Percentiles rank a stretch among this genome's conserved stretches.
These are phyloP conservation scores for Wallacemonas sp. DNA, from an alignment of 208 protist genomes.

Conservation along the genomic window DNA sequence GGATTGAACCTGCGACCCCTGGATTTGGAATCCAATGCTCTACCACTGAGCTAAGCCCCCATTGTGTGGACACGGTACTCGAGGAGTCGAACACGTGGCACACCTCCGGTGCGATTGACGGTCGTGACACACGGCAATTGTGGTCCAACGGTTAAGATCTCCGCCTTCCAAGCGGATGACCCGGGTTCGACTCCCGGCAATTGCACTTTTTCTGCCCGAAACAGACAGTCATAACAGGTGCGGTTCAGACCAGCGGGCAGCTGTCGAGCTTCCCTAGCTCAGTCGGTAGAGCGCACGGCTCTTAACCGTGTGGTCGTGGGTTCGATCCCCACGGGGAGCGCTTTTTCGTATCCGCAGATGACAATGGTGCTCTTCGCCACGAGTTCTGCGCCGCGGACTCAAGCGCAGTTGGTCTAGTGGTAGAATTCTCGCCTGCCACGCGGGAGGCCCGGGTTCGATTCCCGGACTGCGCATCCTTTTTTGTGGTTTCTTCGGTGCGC, in stretches of 20 bases:
- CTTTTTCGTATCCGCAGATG: too few species aligned
- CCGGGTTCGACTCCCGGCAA: constrained; percentile 83
- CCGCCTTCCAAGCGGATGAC: constrained; percentile 85
- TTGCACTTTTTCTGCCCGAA: constrained; percentile 66
- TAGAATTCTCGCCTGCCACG: constrained; percentile 93
- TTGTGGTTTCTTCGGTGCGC: too few species aligned
- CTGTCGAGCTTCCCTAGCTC: constrained; percentile 92
- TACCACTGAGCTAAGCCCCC: constrained; percentile 73
- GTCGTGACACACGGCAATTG: too few species aligned
- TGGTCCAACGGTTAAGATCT: constrained; percentile 83
- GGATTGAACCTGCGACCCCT: constrained; percentile 72
- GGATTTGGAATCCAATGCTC: constrained; percentile 75
- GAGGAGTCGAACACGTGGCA: too few species aligned
- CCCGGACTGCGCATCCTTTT: constrained; percentile 89
- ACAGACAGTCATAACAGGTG: too few species aligned
- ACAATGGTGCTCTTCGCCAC: too few species aligned
- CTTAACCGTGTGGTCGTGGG: constrained; percentile 98
- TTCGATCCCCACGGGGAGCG: constrained; percentile 93
- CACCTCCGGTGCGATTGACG: too few species aligned
- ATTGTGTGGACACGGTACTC: too few species aligned
- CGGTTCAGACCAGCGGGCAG: too few species aligned
- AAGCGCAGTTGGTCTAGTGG: constrained; percentile 93
- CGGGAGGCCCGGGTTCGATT: constrained; percentile 93
- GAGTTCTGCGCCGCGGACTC: too few species aligned
- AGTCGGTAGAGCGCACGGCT: constrained; percentile 97